A percentile compares a stretch with the other conserved stretches of the same genome.
Conservation (phyloP, 2,329 filamentous ascomycete species). For the Fusarium illudens region DNA sequence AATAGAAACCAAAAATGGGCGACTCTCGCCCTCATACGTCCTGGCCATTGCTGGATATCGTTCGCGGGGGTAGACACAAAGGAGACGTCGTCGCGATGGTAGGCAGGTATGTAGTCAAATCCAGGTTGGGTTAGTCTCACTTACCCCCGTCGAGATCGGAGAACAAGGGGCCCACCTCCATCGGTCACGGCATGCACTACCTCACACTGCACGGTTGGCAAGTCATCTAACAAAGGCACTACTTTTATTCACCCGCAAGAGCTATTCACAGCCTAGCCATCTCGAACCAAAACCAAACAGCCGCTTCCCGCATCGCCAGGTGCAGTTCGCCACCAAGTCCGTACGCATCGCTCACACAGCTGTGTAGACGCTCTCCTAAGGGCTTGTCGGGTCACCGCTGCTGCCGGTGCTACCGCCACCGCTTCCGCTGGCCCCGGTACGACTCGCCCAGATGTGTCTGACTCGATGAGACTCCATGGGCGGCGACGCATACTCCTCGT, state of each 20-base stretch:
- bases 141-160: background rate
- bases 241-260: slow-evolving; percentile 40
- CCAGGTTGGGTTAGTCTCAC: background rate
- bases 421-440: slow-evolving; percentile 45
- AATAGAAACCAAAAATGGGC: background rate
- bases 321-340: background rate
- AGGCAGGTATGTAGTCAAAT: background rate
- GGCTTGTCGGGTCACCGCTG: slow-evolving; percentile 62
- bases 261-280: slow-evolving; percentile 38
- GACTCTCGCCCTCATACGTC: background rate
- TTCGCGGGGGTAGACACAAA: background rate
- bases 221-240: slow-evolving; percentile 39
- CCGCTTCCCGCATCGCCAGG: slow-evolving; percentile 11
- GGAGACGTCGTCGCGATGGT: background rate
- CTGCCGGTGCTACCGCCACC: slow-evolving; percentile 57
- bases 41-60: background rate
- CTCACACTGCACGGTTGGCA: background rate
- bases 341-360: background rate
- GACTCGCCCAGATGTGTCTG: slow-evolving; percentile 39
- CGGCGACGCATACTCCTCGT: slow-evolving; percentile 53
- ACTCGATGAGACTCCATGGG: slow-evolving; percentile 32
- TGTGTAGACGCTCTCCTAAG: slow-evolving; percentile 24
- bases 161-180: background rate
- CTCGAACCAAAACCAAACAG: slow-evolving; percentile 24
- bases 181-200: background rate